Percentiles rank a stretch among this genome's conserved stretches.
Conservation (phyloP, 2,329 filamentous ascomycete species). For the Pestalotiopsis sp. region DNA sequence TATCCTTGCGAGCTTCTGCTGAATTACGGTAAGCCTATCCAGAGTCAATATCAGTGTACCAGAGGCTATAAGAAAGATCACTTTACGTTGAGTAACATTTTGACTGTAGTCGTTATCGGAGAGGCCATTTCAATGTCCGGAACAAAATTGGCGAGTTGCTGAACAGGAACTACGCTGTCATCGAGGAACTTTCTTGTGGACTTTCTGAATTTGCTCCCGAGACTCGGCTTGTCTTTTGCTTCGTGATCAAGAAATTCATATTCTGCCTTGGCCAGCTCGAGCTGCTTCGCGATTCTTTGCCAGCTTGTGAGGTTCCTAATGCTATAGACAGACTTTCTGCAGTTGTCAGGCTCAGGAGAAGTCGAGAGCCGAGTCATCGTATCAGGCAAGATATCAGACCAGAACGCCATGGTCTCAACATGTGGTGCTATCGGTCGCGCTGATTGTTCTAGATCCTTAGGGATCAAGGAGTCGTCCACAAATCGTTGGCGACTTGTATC, state of each 20-base stretch:
- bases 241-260: background rate
- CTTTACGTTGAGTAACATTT: background rate
- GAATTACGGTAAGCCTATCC: background rate
- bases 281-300: background rate
- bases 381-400: background rate
- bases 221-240: background rate
- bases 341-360: background rate
- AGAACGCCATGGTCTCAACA: background rate
- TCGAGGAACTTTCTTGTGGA: background rate
- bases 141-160: background rate
- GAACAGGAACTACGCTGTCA: background rate
- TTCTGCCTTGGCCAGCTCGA: background rate
- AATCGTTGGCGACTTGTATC: background rate
- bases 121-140: background rate
- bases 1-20: background rate
- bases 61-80: too few relatives aligned
- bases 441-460: fast-evolving
- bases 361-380: background rate
- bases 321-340: background rate
- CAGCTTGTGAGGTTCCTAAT: background rate
- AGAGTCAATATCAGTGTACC: too few relatives aligned
- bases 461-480: background rate
- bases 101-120: background rate
- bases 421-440: background rate
- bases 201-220: background rate